Evolutionary conservation across 1,284 basidiomycete genomes (phyloP).

Genomic region (Ceraceosorus bombacis): DNA sequence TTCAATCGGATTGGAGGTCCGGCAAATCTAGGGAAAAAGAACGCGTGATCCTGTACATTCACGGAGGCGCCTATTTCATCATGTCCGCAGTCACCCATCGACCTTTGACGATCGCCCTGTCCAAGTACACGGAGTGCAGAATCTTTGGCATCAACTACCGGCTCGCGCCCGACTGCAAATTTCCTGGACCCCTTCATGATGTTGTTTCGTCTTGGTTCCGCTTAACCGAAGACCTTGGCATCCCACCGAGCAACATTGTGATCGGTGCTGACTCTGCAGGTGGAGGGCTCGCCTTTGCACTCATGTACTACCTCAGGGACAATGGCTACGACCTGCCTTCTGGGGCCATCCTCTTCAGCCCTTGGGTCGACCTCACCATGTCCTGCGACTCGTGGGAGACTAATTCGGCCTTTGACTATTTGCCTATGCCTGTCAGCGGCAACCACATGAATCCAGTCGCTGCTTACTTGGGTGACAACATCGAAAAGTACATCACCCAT

Average conservation of each 20-base stretch:
- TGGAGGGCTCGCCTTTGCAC: constrained; percentile 74
- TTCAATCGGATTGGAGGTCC: constrained; percentile 68
- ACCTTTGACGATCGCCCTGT: constrained; percentile 80
- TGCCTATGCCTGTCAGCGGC: constrained; percentile 55
- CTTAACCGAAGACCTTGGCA: constrained; percentile 76
- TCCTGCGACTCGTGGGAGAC: constrained; percentile 97
- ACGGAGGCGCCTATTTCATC: constrained; percentile 93
- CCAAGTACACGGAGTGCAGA: constrained; percentile 80
- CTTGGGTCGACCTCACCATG: constrained; percentile 67
- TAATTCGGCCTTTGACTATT: constrained; percentile 60
- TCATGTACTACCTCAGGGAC: constrained; percentile 73
- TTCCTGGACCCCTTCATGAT: constrained; percentile 89
- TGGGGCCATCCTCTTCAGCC: constrained; percentile 47
- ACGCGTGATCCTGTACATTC: constrained; percentile 81
- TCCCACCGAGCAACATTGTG: constrained; percentile 63
- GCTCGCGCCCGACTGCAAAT: constrained; percentile 84
- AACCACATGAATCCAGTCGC: constrained; percentile 88
- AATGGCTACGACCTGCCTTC: constrained; percentile 43
- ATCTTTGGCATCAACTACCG: constrained; percentile 98
- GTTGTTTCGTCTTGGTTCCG: constrained; percentile 79
- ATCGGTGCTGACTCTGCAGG: constrained; percentile 83
- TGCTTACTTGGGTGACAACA: constrained; percentile 77
- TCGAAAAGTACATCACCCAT: constrained; percentile 80
- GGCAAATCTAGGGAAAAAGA: constrained; percentile 56
- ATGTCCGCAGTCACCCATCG: constrained; percentile 91